Evolutionary conservation across 306 rosid genomes (phyloP).

Genomic region (Elaeagnus macrophylla): DNA sequence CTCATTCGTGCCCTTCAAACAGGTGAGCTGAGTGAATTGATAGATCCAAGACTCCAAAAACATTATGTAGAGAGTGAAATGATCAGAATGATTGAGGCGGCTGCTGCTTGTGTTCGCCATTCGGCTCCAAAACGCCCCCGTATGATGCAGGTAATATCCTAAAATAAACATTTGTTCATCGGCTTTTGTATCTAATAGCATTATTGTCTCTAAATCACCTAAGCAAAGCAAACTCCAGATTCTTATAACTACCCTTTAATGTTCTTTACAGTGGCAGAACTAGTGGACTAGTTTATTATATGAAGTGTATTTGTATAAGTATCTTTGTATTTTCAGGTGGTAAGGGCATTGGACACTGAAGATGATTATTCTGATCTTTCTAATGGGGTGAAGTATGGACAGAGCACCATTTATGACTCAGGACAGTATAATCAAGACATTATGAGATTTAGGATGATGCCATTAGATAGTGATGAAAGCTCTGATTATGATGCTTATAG

Average conservation of each 20-base stretch:
- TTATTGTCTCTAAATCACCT: too few relatives aligned
- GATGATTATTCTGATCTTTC: slow-evolving; percentile 57
- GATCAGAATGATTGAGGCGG: slow-evolving; percentile 80
- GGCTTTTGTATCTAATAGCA: too few relatives aligned
- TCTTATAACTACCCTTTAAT: too few relatives aligned
- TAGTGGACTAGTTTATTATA: too few relatives aligned
- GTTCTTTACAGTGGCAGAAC: too few relatives aligned
- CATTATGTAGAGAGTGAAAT: slow-evolving; percentile 58
- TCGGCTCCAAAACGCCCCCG: slow-evolving; percentile 90
- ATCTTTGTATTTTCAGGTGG: slow-evolving; percentile 43
- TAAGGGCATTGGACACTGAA: slow-evolving; percentile 63
- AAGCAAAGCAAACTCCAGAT: too few relatives aligned
- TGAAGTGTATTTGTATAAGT: too few relatives aligned
- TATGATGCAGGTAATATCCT: slow-evolving; percentile 66
- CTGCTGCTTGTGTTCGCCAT: slow-evolving; percentile 91
- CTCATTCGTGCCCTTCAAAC: slow-evolving; percentile 61
- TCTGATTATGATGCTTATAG: slow-evolving; percentile 39
- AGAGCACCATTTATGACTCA: slow-evolving; percentile 67
- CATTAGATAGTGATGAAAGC: slow-evolving; percentile 33
- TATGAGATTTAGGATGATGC: slow-evolving; percentile 50
- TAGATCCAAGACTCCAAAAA: slow-evolving; percentile 56
- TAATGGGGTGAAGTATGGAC: slow-evolving; percentile 81
- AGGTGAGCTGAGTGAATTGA: slow-evolving; percentile 43
- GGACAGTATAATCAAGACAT: slow-evolving; percentile 59
- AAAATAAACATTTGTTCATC: too few relatives aligned